Evolutionary conservation across 2,329 filamentous ascomycete genomes (phyloP), one percentile per base, ranked within the genome.

Genomic region (Colletotrichum liaoningense): DNA sequence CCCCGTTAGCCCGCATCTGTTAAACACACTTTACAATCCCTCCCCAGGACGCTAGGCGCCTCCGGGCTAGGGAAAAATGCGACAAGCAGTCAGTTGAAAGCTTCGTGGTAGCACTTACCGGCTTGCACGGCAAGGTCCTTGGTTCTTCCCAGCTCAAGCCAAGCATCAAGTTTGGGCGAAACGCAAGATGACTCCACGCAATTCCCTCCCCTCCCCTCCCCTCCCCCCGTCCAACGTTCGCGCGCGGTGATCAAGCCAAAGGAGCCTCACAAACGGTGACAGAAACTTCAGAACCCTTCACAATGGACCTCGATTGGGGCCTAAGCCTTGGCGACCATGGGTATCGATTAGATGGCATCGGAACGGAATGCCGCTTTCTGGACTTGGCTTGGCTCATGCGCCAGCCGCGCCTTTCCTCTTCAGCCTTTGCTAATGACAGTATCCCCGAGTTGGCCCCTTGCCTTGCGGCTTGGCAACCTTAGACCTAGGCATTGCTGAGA

Each of bases 91-190:
- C 57, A 26, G 14, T 22, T 24, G n/a, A 65, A 73, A 73, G 66
- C 55, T 73, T 73, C 70, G 56, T 38, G 28, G 67, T 73, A 49
- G 35, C 67, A 73, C 42, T 28, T 49, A 28, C 33, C 69, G 54
- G 70, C 54, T 58, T 72, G 24, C 16, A 59, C 55, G 60, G 55
- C 60, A 65, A 38, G 59, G 46, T 4, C 9, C 56, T 46, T 64
- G 42, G 28, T 24, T 64, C 12, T 49, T 38, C 52, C n/a, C n/a
- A 56, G 46, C 26, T 35, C 24, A 8, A 14, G 67, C 22, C 54
- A 59, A 38, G 28, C 35, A 69, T 33, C 42, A 24, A 42, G 19
- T 38, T 35, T 38, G 33, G 49, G 46, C 59, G 52, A 63, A 33
- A 63, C 66, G 63, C 42, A n/a, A 57, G 14, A 57, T 35, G 35